A percentile compares a stretch with the other conserved stretches of the same genome.
Conservation (phyloP, 257 asterid species). For the Nicotiana attenuata region DNA sequence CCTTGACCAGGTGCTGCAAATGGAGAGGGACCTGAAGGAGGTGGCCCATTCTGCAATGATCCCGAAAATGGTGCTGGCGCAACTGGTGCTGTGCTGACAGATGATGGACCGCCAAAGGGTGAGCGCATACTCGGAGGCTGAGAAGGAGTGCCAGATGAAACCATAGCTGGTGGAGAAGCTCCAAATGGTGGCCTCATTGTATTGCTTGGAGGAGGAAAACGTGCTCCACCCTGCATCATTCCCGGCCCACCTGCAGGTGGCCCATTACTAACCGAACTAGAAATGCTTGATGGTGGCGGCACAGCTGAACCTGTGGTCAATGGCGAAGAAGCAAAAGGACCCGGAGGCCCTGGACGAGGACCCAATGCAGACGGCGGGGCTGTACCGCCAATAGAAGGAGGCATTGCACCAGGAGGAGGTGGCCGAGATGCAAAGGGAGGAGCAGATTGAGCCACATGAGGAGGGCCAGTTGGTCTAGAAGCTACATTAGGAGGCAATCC, state of each 20-base stretch:
- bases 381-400: constrained; percentile 50
- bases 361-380: constrained; percentile 35
- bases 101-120: constrained; percentile 71
- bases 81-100: constrained; percentile 35
- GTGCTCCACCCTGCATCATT: constrained; percentile 45
- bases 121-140: constrained; percentile 63
- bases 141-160: constrained; percentile 40
- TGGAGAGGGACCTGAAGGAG: constrained; percentile 68
- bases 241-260: constrained; percentile 57
- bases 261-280: constrained; percentile 61
- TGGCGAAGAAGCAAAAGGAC: constrained; percentile 44
- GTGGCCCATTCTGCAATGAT: constrained; percentile 45
- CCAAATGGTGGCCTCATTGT: constrained; percentile 53
- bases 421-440: constrained; percentile 68
- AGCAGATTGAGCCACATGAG: constrained; percentile 60
- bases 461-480: constrained; percentile 59
- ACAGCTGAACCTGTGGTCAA: constrained; percentile 39
- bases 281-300: constrained; percentile 36
- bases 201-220: constrained; percentile 58
- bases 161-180: constrained; percentile 50
- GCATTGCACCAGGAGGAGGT: constrained; percentile 65
- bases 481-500: constrained; percentile 48
- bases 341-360: constrained; percentile 51
- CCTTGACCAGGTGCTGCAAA: constrained; percentile 55
- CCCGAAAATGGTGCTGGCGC: constrained; percentile 57